phyloP scores from a whole-genome alignment of 2,329 filamentous ascomycete genomes.

The Stagonosporopsis rhizophila region DNA sequence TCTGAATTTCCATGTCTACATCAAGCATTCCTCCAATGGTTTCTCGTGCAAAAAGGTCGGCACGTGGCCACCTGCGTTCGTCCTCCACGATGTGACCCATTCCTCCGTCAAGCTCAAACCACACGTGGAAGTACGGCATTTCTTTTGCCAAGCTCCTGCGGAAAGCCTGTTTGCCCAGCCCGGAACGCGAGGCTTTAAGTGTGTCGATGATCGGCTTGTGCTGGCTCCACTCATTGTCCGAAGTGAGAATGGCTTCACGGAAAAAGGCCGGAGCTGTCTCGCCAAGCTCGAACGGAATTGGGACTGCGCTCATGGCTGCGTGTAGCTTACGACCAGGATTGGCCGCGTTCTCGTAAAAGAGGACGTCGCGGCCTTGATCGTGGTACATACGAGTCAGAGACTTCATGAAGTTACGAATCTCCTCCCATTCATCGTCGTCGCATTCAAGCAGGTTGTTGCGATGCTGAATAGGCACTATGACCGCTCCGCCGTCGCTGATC shows the following conservation, averaged over 20 bases:
- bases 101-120: conserved; percentile 92
- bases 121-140: conserved; percentile 97
- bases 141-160: conserved; percentile 85
- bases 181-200: conserved; percentile 66
- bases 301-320: conserved; percentile 84
- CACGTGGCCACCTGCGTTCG: conserved; percentile 80
- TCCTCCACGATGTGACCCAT: conserved; percentile 94
- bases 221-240: conserved; percentile 94
- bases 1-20: conserved; percentile 79
- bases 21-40: conserved; percentile 93
- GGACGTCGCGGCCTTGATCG: conserved; percentile 85
- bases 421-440: conserved; percentile 99
- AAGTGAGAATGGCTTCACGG: conserved; percentile 85
- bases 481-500: conserved; percentile 79
- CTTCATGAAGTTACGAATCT: conserved; percentile 99
- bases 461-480: conserved; percentile 89
- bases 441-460: conserved; percentile 92
- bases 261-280: conserved; percentile 95
- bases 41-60: conserved; percentile 92
- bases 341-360: conserved; percentile 98
- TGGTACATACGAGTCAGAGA: conserved; percentile 92
- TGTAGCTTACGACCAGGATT: conserved; percentile 78
- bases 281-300: conserved; percentile 88
- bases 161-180: conserved; percentile 82
- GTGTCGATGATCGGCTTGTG: conserved; percentile 96